phyloP scores from a whole-genome alignment of 352 stramenopile species.

The Nothophytophthora sp. region DNA sequence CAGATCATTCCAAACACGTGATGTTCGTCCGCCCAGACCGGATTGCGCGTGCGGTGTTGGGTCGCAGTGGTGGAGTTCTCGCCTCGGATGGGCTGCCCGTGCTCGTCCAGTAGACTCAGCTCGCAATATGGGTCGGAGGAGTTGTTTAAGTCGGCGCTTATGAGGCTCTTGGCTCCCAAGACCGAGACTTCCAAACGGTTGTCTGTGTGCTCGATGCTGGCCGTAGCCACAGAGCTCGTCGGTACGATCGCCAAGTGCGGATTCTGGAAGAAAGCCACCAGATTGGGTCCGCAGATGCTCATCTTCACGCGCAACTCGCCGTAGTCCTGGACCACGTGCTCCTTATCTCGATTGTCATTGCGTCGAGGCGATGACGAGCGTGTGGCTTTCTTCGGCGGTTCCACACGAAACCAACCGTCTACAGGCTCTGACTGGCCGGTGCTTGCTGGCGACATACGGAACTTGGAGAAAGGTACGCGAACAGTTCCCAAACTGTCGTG shows the following conservation, averaged over 20 bases:
- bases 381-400: constrained; percentile 34
- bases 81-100: constrained; percentile 45
- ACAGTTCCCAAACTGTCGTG: constrained; percentile 65
- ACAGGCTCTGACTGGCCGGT: constrained; percentile 57
- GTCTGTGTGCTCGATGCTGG: constrained; percentile 57
- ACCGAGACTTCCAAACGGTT: constrained; percentile 72
- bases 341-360: constrained; percentile 32
- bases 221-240: constrained; percentile 45
- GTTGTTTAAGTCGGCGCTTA: constrained; percentile 62
- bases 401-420: constrained; percentile 67
- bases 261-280: constrained; percentile 68
- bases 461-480: constrained; percentile 53
- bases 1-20: constrained; percentile 64
- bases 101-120: constrained; percentile 54
- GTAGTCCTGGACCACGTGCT: constrained; percentile 43
- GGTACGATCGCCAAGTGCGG: constrained; percentile 32
- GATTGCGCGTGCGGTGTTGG: constrained; percentile 61
- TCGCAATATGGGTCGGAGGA: constrained; percentile 68
- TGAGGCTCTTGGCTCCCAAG: constrained; percentile 47
- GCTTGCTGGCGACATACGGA: constrained; percentile 65
- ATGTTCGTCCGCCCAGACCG: constrained; percentile 60
- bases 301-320: constrained; percentile 71
- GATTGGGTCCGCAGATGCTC: constrained; percentile 59
- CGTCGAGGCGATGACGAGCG: constrained; percentile 24
- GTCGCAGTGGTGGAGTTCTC: constrained; percentile 51